These are phyloP conservation scores for Sarcocystis neurona DNA, from an alignment of 169 alveolate genomes.

Conservation along the genomic window DNA sequence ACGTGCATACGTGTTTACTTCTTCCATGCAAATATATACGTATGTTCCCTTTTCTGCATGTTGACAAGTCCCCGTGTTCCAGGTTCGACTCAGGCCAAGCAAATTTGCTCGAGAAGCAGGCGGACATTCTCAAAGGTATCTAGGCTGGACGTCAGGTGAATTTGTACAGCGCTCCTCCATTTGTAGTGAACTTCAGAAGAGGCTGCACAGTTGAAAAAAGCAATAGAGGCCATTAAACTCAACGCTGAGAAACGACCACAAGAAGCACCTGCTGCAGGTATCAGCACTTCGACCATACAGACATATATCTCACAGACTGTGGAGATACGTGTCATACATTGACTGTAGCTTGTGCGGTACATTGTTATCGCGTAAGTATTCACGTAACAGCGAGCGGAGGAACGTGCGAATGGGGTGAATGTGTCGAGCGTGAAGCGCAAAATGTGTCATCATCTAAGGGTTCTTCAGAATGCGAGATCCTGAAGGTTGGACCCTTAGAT, in stretches of 20 bases:
- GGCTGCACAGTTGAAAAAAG: conserved; percentile 40
- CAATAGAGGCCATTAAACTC: conserved; percentile 47
- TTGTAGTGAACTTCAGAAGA: conserved; percentile 37
- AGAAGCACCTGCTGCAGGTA: conserved; percentile 54
- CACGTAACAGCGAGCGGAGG: too few species aligned
- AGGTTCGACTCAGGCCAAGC: conserved; percentile 57
- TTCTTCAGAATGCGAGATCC: conserved; percentile 69
- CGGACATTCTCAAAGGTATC: conserved; percentile 54
- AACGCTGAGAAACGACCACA: conserved; percentile 18
- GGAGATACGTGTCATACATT: too few species aligned
- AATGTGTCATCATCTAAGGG: neutral
- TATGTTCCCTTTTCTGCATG: too few species aligned
- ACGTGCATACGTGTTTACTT: too few species aligned
- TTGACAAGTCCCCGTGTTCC: too few species aligned
- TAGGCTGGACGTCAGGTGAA: neutral
- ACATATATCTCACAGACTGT: neutral
- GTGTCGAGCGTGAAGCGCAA: too few species aligned
- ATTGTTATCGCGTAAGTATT: too few species aligned
- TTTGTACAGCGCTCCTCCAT: neutral
- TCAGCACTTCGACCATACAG: neutral
- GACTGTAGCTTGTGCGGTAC: too few species aligned
- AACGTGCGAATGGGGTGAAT: too few species aligned
- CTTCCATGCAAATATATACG: too few species aligned
- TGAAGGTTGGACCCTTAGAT: conserved; percentile 74
- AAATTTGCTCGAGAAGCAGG: conserved; percentile 50